Evolutionary conservation across 2,329 filamentous ascomycete species (phyloP), one percentile per base, ranked within the genome.

Genomic region (Fusarium sp.): DNA sequence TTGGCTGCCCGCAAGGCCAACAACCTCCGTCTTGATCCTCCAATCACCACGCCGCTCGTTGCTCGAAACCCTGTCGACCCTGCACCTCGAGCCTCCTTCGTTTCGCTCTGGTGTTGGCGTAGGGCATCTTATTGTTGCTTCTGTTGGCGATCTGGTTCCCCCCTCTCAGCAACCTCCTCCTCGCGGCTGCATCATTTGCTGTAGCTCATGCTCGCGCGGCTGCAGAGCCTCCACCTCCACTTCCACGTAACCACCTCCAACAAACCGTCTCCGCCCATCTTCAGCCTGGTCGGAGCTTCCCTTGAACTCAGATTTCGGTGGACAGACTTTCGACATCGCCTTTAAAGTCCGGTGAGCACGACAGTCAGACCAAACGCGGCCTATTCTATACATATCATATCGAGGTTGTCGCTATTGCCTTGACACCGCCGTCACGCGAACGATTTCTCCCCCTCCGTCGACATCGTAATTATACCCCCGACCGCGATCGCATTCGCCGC

Each of bases 41-140:
- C 76, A 78, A 78, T 78, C 76, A 78, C 10, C 70, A 70, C 43
- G 41, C 59, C 69, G 39, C 73, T 76, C 50, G 68, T 71, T 67
- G 76, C 66, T 71, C 66, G 68, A 73, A 73, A 76, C 76, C 76
- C 76, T 77, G 75, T 71, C 69, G 27, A 41, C 56, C 64, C 64
- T 77, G 72, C 66, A 71, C 68, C 56, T 78, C 70, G 52, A 76
- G 66, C 64, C 73, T 77, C 76, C 68, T 70, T 78, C 71, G 76
- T 75, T 78, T 78, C 70, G 74, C 68, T 75, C 70, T 74, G 61
- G 70, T 54, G 69, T 66, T 65, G 43, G 66, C 67, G 62, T 52
- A 52, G 60, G 69, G 65, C 59, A 67, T 75, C 62, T 65, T 57
- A 48, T 70, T 72, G 59, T 73, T 76, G 68, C 70, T 66, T 72